Evolutionary conservation across 2,329 filamentous ascomycete species (phyloP), one percentile per base, ranked within the genome.

Genomic region (Diaporthe velutina): DNA sequence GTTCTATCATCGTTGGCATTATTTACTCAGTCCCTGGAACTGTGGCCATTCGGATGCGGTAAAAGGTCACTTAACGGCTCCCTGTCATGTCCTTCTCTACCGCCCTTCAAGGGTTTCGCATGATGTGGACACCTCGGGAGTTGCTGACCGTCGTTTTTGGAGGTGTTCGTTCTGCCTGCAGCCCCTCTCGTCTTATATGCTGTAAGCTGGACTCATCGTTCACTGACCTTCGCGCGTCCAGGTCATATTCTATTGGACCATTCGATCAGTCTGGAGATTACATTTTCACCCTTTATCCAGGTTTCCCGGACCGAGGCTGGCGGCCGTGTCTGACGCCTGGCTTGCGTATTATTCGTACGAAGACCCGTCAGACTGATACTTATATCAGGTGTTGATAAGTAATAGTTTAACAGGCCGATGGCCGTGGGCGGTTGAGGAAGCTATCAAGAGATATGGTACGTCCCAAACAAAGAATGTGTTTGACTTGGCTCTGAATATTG

Each of bases 231-330:
- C 42, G 22, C 42, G 19, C 8, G 9, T 19, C 22, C 17, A 48
- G 42, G 8, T 35, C 33, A 30, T 74, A 10, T 35, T 70, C 45
- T 74, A 38, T 8, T 50, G 38, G 25, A n/a, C 55, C 2, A 1
- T 60, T 19, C 66, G 48, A 22, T 61, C 55, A 22, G 28, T 73
- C 33, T 82, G 81, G 66, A 50, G 48, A 6, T 40, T 74, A 4
- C 73, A 74, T 42, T 70, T 77, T 52, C 75, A 77, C 19, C 72
- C 61, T 2, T 55, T 73, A 17, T 52, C 71, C 4, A 57, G 52
- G n/a, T 73, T 19, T 45, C 75, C 75, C 0, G 75, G 75, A 1
- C 73, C 75, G 1, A 71, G 38, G 30, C 5, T 76, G 17, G 73
- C 73, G 10, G 70, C 64, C 8, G 45, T 75, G 1, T 73, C 70